Percentiles rank a stretch among this genome's conserved stretches.
These are phyloP conservation scores for Gossypium sturtianum DNA, from an alignment of 345 rosid species.

Conservation along the genomic window DNA sequence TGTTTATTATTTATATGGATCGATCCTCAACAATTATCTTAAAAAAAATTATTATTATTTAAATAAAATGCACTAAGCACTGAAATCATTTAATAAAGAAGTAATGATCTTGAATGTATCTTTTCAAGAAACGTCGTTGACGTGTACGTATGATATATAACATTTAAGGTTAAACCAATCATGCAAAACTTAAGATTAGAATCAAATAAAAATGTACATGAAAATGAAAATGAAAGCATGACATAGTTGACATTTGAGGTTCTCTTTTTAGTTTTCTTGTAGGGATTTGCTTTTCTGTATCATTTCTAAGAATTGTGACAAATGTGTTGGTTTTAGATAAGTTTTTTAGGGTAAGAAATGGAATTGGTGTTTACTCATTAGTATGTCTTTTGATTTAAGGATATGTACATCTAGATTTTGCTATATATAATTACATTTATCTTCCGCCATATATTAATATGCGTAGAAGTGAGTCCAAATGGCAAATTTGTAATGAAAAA, in stretches of 20 bases:
- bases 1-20: fast-evolving
- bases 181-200: no score
- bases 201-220: no score
- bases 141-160: no score
- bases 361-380: neutral
- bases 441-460: neutral
- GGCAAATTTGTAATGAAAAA: no score
- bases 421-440: neutral
- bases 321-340: neutral
- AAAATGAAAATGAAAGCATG: no score
- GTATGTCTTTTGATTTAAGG: neutral
- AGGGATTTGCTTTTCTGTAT: neutral
- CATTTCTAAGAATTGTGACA: neutral
- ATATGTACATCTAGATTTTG: neutral
- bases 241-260: neutral
- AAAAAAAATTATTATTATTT: no score
- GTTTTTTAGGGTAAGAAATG: neutral
- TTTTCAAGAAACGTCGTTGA: no score
- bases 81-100: no score
- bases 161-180: no score
- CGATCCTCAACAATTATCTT: fast-evolving
- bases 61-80: no score
- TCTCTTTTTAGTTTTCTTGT: neutral
- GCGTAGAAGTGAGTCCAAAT: no score
- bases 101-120: no score